phyloP scores from a whole-genome alignment of 192 early-diverging fungal species.

The Backusella mclennaniae region DNA sequence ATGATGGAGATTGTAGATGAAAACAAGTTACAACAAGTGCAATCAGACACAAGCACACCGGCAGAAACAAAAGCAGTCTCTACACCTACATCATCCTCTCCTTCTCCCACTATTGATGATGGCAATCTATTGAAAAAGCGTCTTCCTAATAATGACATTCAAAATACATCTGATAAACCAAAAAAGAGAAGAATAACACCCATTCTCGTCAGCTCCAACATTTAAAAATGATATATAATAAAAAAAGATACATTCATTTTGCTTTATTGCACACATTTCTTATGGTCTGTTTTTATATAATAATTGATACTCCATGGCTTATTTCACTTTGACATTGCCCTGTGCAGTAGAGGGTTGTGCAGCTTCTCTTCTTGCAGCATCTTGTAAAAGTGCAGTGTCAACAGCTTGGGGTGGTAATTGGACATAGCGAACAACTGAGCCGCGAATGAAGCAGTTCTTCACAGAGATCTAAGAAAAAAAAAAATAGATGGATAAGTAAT shows the following conservation, averaged over 20 bases:
- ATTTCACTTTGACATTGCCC: constrained; percentile 40
- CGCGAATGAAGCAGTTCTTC: constrained; percentile 99
- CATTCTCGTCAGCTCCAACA: constrained; percentile 18
- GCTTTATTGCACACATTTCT: background rate
- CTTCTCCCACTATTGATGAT: background rate
- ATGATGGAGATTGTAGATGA: background rate
- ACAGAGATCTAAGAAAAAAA: constrained; percentile 72
- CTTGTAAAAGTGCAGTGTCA: constrained; percentile 94
- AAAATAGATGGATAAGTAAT: background rate
- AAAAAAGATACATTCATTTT: background rate
- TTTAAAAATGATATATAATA: background rate
- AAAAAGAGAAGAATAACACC: constrained; percentile 32
- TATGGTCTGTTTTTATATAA: background rate
- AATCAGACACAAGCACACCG: background rate
- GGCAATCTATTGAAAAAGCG: background rate
- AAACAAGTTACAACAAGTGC: background rate
- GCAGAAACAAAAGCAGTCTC: too few relatives aligned
- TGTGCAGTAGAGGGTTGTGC: constrained; percentile 56
- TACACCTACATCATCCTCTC: background rate
- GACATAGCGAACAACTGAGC: constrained; percentile 98
- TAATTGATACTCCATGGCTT: background rate
- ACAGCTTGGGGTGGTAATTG: constrained; percentile 83
- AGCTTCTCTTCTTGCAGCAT: constrained; percentile 93
- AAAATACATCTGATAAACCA: background rate
- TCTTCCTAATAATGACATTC: background rate